Base-by-base conservation (phyloP, 768 basidiomycete genomes). In the Russula virescens region DNA sequence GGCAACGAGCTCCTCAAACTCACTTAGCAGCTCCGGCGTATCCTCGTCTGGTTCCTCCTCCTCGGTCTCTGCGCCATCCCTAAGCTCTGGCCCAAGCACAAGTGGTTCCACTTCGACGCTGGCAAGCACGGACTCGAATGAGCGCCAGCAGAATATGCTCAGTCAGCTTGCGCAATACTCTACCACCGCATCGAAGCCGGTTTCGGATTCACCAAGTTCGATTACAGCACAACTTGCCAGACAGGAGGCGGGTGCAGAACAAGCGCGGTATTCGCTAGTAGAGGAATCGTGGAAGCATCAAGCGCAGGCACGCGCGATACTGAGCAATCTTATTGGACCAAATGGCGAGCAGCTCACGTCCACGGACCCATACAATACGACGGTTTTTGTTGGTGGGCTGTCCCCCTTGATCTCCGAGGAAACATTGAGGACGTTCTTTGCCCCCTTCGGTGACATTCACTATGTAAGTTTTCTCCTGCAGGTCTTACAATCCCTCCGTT, bases 291-390 rank as follows among this genome's bases (percentile, higher is more conserved):
- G 87, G 88, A 88, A 90, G 72, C 89, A 91, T 67, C 87, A 91
- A 56, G 85, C 86, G 1, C 91, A 91, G 72, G 89, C 89, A 48
- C 83, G 88, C 7, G 88, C 89, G 2, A 89, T 92, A 60, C 75
- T 93, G 60, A 87, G 89, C 13, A 91, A 89, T 69, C 75, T 92
- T 21, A 90, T 93, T 46, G 91, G 91, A 23, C 90, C 89, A 0
- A 91, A 92, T 64, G 91, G 90, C 60, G 88, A 92, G 75, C 85
- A 91, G 73, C 77, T 93, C 65, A 91, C 89, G 31, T 90, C 89
- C 25, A 91, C 88, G 23, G 94, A 96, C 69, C 94, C 94, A n/a
- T 93, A 94, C 70, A 97, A 96, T 70, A 95, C 94, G 16, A 97
- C 94, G 2, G 94, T 93, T 6, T 97, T 97, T 66, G 94, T 97